Percentiles rank a stretch among this genome's conserved stretches.
These are phyloP conservation scores for Solanum peruvianum DNA, from an alignment of 257 asterid genomes.

Conservation along the genomic window DNA sequence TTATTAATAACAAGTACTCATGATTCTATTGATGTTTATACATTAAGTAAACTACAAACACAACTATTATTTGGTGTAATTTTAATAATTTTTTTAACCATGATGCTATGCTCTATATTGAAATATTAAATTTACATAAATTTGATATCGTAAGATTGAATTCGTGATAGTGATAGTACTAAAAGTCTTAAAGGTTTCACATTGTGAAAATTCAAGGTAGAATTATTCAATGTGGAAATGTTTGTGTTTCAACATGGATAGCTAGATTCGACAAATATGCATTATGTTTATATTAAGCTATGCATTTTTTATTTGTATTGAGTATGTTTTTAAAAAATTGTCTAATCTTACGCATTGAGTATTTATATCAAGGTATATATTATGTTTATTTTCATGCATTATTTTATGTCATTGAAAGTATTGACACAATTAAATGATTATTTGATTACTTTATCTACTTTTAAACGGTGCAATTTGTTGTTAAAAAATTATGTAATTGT, in stretches of 20 bases:
- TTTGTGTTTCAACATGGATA: not conserved
- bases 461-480: not conserved
- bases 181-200: not conserved
- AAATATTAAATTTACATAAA: not conserved
- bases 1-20: not conserved
- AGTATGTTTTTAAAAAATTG: not conserved
- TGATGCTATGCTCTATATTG: not conserved
- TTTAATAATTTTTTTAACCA: not conserved
- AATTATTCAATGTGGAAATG: not conserved
- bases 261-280: not conserved
- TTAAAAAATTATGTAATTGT: not conserved
- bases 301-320: not conserved
- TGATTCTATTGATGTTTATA: not conserved
- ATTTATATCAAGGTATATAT: not conserved
- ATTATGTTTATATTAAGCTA: not conserved
- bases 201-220: not conserved
- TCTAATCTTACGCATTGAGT: not conserved
- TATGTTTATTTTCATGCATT: not conserved
- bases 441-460: not conserved
- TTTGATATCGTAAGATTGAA: not conserved
- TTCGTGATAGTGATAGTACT: not conserved
- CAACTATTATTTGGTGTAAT: not conserved
- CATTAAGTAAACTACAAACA: not conserved
- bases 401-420: not conserved
- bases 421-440: not conserved